Evolutionary conservation across 1,139 yeast species (phyloP).

Genomic region (Yamadazyma blattariae): DNA sequence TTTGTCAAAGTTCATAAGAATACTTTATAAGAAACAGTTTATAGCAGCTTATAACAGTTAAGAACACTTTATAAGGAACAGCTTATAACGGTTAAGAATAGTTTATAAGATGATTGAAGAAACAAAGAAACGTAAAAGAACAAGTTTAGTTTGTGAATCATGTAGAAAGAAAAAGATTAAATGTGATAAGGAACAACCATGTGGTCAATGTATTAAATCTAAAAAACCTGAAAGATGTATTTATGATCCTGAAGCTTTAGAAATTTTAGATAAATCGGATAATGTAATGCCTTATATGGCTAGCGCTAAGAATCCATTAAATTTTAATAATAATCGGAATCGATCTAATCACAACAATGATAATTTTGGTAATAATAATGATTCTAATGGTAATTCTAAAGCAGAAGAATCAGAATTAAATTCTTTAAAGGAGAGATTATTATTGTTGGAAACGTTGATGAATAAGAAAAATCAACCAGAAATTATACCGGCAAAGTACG

Average conservation of each 20-base stretch:
- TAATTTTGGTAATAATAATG: neutral
- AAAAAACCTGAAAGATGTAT: slow-evolving; percentile 21
- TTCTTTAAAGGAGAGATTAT: slow-evolving; percentile 23
- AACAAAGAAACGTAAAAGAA: slow-evolving; percentile 26
- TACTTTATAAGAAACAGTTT: too few species aligned
- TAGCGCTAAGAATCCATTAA: slow-evolving; percentile 27
- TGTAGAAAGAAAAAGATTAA: slow-evolving; percentile 36
- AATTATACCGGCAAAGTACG: slow-evolving; percentile 4
- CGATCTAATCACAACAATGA: neutral
- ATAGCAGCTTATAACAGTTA: too few species aligned
- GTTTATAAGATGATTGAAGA: slow-evolving; percentile 1
- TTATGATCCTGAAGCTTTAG: slow-evolving; percentile 20
- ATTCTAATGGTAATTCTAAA: neutral
- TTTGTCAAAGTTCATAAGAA: too few species aligned
- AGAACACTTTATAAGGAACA: too few species aligned
- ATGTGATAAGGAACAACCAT: slow-evolving; percentile 37
- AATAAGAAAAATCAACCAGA: slow-evolving; percentile 3
- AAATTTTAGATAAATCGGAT: neutral
- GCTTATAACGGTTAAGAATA: too few species aligned
- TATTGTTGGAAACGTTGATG: slow-evolving; percentile 23
- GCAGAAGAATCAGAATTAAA: slow-evolving; percentile 18
- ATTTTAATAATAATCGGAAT: slow-evolving; percentile 6
- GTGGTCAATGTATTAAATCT: slow-evolving; percentile 32
- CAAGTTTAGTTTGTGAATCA: slow-evolving; percentile 33
- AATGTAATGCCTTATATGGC: slow-evolving; percentile 19